phyloP scores from a whole-genome alignment of 352 stramenopile species.

The Pythium sukuiense region DNA sequence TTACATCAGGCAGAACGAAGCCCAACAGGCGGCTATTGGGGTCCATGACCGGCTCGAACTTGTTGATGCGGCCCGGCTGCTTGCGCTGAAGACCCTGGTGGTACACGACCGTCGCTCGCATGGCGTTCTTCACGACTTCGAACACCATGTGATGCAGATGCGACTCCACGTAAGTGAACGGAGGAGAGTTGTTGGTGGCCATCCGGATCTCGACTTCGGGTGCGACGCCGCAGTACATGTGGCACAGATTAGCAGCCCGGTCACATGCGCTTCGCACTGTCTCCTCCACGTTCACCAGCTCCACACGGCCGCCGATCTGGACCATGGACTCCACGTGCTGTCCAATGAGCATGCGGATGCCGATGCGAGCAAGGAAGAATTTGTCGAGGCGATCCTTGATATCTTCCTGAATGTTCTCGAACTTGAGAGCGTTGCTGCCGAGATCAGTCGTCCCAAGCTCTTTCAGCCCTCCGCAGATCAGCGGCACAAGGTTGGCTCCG shows the following conservation, averaged over 20 bases:
- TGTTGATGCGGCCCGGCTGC: constrained; percentile 44
- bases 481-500: constrained; percentile 74
- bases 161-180: constrained; percentile 81
- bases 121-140: constrained; percentile 98
- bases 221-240: constrained; percentile 51
- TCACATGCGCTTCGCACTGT: constrained; percentile 60
- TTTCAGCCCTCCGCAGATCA: constrained; percentile 75
- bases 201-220: constrained; percentile 60
- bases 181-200: constrained; percentile 47
- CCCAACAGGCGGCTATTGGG: constrained; percentile 57
- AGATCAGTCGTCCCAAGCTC: constrained; percentile 67
- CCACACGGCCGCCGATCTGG: constrained; percentile 61
- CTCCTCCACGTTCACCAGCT: constrained; percentile 68
- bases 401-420: constrained; percentile 68
- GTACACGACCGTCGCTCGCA: constrained; percentile 96
- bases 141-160: constrained; percentile 90
- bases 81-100: constrained; percentile 73
- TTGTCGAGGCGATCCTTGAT: constrained; percentile 90
- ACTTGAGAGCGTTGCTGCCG: constrained; percentile 55
- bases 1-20: constrained; percentile 72
- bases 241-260: constrained; percentile 54
- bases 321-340: constrained; percentile 77
- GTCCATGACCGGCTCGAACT: constrained; percentile 70
- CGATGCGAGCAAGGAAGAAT: constrained; percentile 98
- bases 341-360: constrained; percentile 99